Percentiles rank a stretch among this genome's conserved stretches.
phyloP scores from a whole-genome alignment of 768 basidiomycete species.

The Suillus placidus region DNA sequence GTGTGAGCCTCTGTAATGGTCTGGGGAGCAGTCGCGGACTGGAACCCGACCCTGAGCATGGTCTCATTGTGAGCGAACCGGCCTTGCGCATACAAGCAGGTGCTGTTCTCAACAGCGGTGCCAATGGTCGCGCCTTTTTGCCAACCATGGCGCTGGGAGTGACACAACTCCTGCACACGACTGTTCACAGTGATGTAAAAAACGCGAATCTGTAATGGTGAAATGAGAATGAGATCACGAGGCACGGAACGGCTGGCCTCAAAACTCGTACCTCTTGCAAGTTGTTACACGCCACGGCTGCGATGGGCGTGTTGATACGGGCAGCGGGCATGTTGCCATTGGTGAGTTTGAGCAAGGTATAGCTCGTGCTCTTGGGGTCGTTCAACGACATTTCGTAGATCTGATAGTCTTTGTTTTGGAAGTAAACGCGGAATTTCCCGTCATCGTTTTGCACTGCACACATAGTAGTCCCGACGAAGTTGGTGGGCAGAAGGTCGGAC shows the following conservation, averaged over 20 bases:
- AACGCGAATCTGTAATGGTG: neutral
- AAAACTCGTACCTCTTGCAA: neutral
- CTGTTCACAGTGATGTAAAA: neutral
- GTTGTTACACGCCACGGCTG: neutral
- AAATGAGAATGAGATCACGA: neutral
- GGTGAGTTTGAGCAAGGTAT: neutral
- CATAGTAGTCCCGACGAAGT: neutral
- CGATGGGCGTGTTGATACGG: neutral
- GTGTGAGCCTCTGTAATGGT: neutral
- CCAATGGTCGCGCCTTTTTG: neutral
- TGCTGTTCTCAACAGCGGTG: neutral
- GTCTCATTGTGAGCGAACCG: neutral
- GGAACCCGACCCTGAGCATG: neutral
- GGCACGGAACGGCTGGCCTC: neutral
- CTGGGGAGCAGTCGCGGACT: neutral
- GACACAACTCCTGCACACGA: neutral
- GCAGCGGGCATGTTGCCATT: neutral
- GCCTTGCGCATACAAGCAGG: neutral
- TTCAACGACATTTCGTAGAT: neutral
- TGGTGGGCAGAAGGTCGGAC: slow-evolving; percentile 2
- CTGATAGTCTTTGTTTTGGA: neutral
- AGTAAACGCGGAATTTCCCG: neutral
- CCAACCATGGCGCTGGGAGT: neutral
- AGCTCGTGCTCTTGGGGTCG: neutral
- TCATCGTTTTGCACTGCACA: neutral